Base-by-base conservation (phyloP, 2,329 filamentous ascomycete genomes). In the Fusarium marasasianum region DNA sequence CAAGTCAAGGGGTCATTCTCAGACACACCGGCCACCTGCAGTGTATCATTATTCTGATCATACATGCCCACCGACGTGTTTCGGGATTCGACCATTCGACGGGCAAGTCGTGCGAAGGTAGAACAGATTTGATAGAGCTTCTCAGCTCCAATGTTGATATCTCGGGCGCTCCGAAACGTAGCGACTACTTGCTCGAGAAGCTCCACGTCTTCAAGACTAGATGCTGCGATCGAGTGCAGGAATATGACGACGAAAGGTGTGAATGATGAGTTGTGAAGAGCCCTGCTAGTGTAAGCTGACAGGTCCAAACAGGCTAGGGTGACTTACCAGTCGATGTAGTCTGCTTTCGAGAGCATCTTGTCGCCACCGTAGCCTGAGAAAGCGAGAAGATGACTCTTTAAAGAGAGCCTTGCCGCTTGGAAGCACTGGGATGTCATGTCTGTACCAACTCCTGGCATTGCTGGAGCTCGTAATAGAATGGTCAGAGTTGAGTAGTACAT, bases 401-500 rank as follows among this genome's bases (percentile, higher is more conserved):
- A 24, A 18, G 64, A 55, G 15, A 63, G 72, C 1, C 68, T 65
- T 1, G 74, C 74, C 8, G 74, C 64, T 47, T 76, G 67, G 3
- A 76, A 76, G 22, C 73, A 76, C 9, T 72, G 37, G 1, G 71
- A 63, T 18, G 62, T 72, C 29, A 76, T 72, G 9, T 72, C 63
- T 3, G 61, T 63, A 8, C 63, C 64, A 11, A 54, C 53, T 1
- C 71, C 71, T 1, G 67, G 66, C 41, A 53, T 47, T 4, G 64
- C 64, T 15, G 71, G 67, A 9, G 73, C 74, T 43, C 74, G 50
- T 18, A 76, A 38, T 0, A 76, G 53, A 26, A 66, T 55, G 15
- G 71, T 76, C 6, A 76, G 41, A 3, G 73, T 76, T 1, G 74
- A 69, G 4, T 76, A 76, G n/a, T 74, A 76, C 71, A 76, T 74